Conservation (phyloP, 73 alveolate species). For the Diophrys sp. region DNA sequence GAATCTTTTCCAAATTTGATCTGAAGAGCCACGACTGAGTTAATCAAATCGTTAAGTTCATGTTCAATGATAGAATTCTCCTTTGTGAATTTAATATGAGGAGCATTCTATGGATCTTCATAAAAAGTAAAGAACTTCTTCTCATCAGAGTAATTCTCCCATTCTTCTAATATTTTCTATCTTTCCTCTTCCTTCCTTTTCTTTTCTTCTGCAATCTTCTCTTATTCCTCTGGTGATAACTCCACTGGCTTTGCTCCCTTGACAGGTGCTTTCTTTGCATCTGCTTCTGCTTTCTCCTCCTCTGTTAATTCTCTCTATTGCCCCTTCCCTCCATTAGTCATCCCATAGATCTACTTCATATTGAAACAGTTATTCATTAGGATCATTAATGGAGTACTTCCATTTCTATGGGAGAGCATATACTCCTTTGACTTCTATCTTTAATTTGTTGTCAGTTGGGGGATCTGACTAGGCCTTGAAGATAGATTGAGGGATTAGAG, state of each 20-base stretch:
- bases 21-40: constrained; percentile 27
- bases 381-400: constrained; percentile 62
- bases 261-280: constrained; percentile 43
- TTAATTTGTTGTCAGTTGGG: constrained; percentile 6
- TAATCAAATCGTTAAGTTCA: constrained; percentile 18
- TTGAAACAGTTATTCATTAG: constrained; percentile 34
- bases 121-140: constrained; percentile 23
- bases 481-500: constrained; percentile 28
- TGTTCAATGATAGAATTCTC: neutral
- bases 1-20: constrained; percentile 48
- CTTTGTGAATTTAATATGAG: constrained; percentile 15
- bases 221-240: constrained; percentile 53
- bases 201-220: constrained; percentile 29
- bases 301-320: constrained; percentile 55
- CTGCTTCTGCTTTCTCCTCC: constrained; percentile 66
- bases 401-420: constrained; percentile 57
- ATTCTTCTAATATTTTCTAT: neutral
- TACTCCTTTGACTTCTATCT: constrained; percentile 47
- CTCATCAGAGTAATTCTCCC: constrained; percentile 21
- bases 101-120: constrained; percentile 54
- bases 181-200: constrained; percentile 33
- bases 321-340: constrained; percentile 40
- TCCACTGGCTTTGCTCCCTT: constrained; percentile 56
- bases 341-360: constrained; percentile 37
- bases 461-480: constrained; percentile 28